Base-by-base conservation (phyloP, 768 basidiomycete species). In the Suillus placidus region DNA sequence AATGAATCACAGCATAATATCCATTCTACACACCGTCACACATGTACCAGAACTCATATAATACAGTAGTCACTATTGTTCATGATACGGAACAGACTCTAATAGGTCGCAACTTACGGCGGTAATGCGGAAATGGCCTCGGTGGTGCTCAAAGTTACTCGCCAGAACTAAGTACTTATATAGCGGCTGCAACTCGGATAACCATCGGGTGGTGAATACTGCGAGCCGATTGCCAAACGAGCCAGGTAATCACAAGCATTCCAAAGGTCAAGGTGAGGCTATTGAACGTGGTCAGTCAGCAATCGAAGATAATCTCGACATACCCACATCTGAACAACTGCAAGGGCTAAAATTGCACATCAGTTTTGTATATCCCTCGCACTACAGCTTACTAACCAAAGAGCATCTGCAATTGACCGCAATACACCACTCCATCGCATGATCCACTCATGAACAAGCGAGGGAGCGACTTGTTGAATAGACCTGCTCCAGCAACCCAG, bases 401-500 rank as follows among this genome's bases (percentile, higher is more conserved):
- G 9, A 88, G 70, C 6, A 81, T 77, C 45, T 83, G 82, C 62
- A 89, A 79, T 65, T 89, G 88, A 38, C 76, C 76, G 66, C 88
- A 89, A 72, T 88, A 87, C 32, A 84, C 80, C 14, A 76, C 65
- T 10, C 71, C 77, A 18, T 69, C 60, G 69, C 88, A 89, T 20
- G 73, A 76, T 38, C 74, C 75, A 35, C 71, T 73, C 63, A 78
- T 73, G 58, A 86, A 77, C 51, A 87, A 65, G 12, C 71, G 74
- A 3, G 87, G 85, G 30, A 85, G 71, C 7, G 85, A 80, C 43
- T 78, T 78, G 67, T 86, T 85, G 55, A 88, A 71, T 30, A 84
- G 73, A 0, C 82, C 83, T 4, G 86, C 80, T 51, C 86, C 85
- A 16, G 86, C 77, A 23, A 88, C 79, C 88, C 88, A 90, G 55